Base-by-base conservation (phyloP, 2,329 filamentous ascomycete genomes). In the Cylindrodendrum hubeiense region DNA sequence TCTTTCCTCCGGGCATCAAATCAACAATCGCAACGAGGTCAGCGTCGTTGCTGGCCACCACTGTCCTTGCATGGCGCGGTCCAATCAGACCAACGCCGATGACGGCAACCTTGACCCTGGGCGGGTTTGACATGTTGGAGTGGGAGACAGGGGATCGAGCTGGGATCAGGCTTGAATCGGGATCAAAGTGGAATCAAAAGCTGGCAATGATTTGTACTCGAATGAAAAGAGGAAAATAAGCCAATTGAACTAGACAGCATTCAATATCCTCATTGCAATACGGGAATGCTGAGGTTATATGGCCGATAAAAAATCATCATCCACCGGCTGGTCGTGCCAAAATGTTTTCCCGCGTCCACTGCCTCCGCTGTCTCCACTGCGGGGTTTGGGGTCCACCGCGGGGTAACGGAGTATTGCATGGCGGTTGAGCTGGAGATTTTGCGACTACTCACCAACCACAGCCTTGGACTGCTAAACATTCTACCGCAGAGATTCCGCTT, bases 1-100 rank as follows among this genome's bases (percentile, higher is more conserved):
- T 44, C 10, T 58, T 55, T 0, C 67, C 75, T 13, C 58, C 60
- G 15, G 71, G 71, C 50, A 67, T 72, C 12, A 73, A 67, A 33
- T 79, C 77, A 26, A 79, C 75, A 15, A 79, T 67, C 59, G 75
- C 77, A 2, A 71, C 64, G 5, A 79, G 71, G 4, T 69, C 58
- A 15, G 73, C 63, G 9, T 69, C 43, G 2, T 46, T 53, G 46
- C 71, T 74, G 17, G 67, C 49, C 2, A 67, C 56, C 3, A 79
- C 72, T 2, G 75, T 75, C 21, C 46, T 65, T n/a, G 77, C 76
- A 22, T 79, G 78, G 0, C 73, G 71, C 2, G 77, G 76, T 1
- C 76, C 75, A 30, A 79, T 77, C 0, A 74, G 58, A 12, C 76
- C 77, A 3, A 71, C 71, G 17, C 76, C 77, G 4, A 78, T 68